Evolutionary conservation across 1,139 yeast genomes (phyloP), one percentile per base, ranked within the genome.

Genomic region (Lodderomyces margitis): DNA sequence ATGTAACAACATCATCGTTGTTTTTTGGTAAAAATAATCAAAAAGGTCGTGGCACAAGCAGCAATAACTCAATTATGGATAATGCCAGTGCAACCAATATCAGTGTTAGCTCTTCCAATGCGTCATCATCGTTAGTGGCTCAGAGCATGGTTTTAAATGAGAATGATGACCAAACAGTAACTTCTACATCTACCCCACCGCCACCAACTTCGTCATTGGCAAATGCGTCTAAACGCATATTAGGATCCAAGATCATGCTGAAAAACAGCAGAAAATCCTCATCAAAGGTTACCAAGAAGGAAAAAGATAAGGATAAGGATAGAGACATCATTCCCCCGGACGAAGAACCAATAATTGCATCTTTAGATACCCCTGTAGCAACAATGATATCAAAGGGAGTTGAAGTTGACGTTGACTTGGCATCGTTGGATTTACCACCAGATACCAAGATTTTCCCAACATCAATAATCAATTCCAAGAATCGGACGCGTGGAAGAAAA

Each of bases 401-500:
- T 14, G 73, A 67, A 43, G 74, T 70, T 14, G 74, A 71, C 45
- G 67, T 71, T 17, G 75, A 70, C 46, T 55, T 70, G 36, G 58
- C 66, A 27, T 62, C 71, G 9, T 56, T 71, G 27, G 75, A 70
- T 47, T 56, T 71, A 34, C 78, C 77, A 3, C 67, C 70, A 12
- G 58, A 61, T 42, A 64, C 75, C 9, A 65, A 70, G 49, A 63
- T 68, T 14, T 61, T 58, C 39, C 71, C 74, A 5, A 56, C 68
- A 4, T 58, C 57, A 34, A 59, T 64, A 4, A 62, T 64, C 12
- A 64, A 64, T 45, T 59, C 66, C 25, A 67, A 66, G 42, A 62
- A 57, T 37, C 58, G 72, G 15, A 68, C 72, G 1, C 60, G 78
- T 33, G 78, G 78, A 4, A 61, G 78, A 20, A 72, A 72, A 48